Evolutionary conservation across 1,284 basidiomycete species (phyloP).

Genomic region (Trichosporon faecale): DNA sequence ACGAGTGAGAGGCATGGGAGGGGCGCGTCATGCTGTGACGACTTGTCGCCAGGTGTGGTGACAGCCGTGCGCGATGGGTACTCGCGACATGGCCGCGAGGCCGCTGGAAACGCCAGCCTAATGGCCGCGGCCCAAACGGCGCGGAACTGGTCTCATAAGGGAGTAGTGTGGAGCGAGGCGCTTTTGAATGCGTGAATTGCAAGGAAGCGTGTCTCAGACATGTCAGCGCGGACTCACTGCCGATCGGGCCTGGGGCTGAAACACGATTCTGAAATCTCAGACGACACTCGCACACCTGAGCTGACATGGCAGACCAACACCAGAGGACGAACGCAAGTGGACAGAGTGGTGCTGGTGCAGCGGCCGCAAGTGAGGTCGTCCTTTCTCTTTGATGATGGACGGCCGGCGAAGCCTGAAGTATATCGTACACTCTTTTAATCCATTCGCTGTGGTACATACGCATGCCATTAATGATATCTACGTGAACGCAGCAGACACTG

Average conservation of each 20-base stretch:
- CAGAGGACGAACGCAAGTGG: conserved; percentile 2
- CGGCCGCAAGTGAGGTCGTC: neutral
- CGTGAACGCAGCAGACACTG: no score
- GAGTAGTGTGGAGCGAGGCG: no score
- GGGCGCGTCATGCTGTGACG: no score
- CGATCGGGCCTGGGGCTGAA: neutral
- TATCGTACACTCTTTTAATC: neutral
- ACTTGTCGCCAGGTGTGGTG: no score
- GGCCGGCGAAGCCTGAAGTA: neutral
- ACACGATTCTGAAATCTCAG: neutral
- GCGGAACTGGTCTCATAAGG: no score
- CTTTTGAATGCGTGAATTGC: no score
- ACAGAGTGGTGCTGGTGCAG: conserved; percentile 4
- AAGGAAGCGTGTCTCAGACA: no score
- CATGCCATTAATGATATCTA: neutral
- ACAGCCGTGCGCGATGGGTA: no score
- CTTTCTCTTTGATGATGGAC: neutral
- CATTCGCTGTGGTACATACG: neutral
- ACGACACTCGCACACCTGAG: neutral
- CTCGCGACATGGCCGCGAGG: no score
- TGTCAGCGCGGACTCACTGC: neutral
- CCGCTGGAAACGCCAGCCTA: no score
- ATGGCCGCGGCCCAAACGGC: no score
- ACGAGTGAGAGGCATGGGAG: neutral
- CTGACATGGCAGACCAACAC: neutral